These are phyloP conservation scores for Botryotinia convoluta DNA, from an alignment of 2,329 filamentous ascomycete genomes.

Conservation along the genomic window DNA sequence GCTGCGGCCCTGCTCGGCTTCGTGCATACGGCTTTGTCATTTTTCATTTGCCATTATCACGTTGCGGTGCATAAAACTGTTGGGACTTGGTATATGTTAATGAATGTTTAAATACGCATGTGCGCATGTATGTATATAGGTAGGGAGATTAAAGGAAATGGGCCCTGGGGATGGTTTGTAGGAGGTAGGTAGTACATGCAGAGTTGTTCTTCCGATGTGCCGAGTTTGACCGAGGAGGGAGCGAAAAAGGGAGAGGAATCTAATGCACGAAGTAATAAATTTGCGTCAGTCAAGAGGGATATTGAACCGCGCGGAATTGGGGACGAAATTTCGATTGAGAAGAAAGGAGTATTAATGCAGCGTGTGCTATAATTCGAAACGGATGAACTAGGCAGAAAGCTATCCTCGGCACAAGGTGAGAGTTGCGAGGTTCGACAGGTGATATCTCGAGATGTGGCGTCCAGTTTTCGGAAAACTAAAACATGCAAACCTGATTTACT, in stretches of 20 bases:
- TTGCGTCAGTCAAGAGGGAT: not conserved
- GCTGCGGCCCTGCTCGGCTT: constrained; percentile 2
- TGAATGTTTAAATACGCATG: not conserved
- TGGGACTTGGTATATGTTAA: not conserved
- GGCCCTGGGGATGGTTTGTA: not conserved
- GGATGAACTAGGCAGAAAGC: not conserved
- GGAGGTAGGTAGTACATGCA: not conserved
- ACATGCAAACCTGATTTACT: not conserved
- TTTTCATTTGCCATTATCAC: not conserved
- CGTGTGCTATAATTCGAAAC: not conserved
- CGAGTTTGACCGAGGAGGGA: not conserved
- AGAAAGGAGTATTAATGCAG: not conserved
- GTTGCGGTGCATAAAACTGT: not conserved
- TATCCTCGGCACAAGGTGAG: not conserved
- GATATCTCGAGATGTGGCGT: not conserved
- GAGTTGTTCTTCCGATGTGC: not conserved
- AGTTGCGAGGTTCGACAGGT: not conserved
- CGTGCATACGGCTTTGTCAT: not conserved
- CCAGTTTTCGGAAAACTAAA: not conserved
- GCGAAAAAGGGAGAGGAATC: not conserved
- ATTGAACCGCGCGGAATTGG: not conserved
- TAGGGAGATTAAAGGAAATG: not conserved
- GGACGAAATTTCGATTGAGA: not conserved
- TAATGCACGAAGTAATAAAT: not conserved
- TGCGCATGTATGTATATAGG: not conserved